phyloP scores from a whole-genome alignment of 371 early-diverging fungal species.

The Mucor circinelloides region DNA sequence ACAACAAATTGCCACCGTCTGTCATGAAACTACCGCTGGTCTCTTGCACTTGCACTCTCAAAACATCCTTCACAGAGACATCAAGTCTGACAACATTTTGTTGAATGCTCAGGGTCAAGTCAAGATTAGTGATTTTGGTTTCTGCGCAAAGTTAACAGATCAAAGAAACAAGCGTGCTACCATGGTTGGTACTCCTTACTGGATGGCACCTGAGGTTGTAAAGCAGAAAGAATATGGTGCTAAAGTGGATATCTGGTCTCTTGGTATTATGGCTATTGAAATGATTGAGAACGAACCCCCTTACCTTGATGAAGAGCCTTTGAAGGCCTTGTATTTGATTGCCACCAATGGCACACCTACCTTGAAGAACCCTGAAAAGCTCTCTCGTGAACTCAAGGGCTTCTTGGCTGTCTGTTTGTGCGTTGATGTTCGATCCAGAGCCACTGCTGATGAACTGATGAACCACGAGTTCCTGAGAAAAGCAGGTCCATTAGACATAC shows the following conservation, averaged over 20 bases:
- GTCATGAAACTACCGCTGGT: constrained; percentile 87
- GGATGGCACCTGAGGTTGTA: constrained; percentile 95
- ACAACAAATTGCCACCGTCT: constrained; percentile 90
- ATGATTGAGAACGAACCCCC: constrained; percentile 98
- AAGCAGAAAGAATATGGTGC: constrained; percentile 89
- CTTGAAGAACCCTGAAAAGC: constrained; percentile 82
- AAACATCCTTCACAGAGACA: constrained; percentile 96
- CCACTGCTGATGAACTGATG: constrained; percentile 83
- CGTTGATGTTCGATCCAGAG: constrained; percentile 88
- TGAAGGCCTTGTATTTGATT: constrained; percentile 94
- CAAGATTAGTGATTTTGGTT: constrained; percentile 95
- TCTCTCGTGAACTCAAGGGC: constrained; percentile 81
- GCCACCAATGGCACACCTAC: constrained; percentile 97
- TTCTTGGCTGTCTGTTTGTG: constrained; percentile 89
- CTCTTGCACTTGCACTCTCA: constrained; percentile 90
- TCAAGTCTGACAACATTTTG: constrained; percentile 96
- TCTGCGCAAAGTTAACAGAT: constrained; percentile 91
- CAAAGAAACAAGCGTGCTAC: constrained; percentile 88
- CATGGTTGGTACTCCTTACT: constrained; percentile 95
- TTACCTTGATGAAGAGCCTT: constrained; percentile 93
- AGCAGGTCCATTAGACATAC: constrained; percentile 54
- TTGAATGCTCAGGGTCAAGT: constrained; percentile 87
- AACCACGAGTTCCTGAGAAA: constrained; percentile 76
- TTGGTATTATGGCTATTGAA: constrained; percentile 97
- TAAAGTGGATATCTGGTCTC: constrained; percentile 93